phyloP scores from a whole-genome alignment of 768 basidiomycete genomes.

The Kwoniella mangroviensis region DNA sequence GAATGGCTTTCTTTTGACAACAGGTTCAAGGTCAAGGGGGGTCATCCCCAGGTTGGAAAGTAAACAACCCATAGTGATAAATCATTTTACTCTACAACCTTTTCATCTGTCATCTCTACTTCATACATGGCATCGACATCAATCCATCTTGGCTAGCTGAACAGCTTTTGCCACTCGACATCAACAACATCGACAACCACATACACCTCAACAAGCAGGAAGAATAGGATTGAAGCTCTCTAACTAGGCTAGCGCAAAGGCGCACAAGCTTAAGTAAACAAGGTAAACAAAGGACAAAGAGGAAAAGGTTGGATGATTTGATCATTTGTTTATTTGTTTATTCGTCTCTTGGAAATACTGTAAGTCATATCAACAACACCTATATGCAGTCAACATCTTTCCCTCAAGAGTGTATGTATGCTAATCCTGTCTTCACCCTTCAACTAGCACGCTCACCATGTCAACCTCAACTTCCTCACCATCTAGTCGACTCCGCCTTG shows the following conservation, averaged over 20 bases:
- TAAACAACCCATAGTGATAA: slow-evolving; percentile 19
- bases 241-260: not conserved
- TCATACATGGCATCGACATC: not conserved
- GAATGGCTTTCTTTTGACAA: slow-evolving; percentile 21
- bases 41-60: not conserved
- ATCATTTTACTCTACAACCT: slow-evolving; percentile 8
- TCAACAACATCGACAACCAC: slow-evolving; percentile 1
- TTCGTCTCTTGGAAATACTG: not conserved
- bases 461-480: slow-evolving; percentile 29
- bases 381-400: too few relatives aligned
- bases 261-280: slow-evolving; percentile 2
- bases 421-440: not conserved
- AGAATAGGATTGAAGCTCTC: not conserved
- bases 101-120: not conserved
- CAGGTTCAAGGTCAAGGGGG: too few relatives aligned
- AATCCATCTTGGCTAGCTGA: not conserved
- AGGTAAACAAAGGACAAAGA: not conserved
- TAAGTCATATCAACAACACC: not conserved
- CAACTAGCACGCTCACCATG: slow-evolving; percentile 16
- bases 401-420: not conserved
- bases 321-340: slow-evolving; percentile 3
- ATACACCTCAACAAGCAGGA: not conserved
- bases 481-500: slow-evolving; percentile 28
- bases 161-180: slow-evolving; percentile 9
- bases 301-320: slow-evolving; percentile 24